Conservation (phyloP, 768 basidiomycete species). For the Guyanaporus albipodus region DNA sequence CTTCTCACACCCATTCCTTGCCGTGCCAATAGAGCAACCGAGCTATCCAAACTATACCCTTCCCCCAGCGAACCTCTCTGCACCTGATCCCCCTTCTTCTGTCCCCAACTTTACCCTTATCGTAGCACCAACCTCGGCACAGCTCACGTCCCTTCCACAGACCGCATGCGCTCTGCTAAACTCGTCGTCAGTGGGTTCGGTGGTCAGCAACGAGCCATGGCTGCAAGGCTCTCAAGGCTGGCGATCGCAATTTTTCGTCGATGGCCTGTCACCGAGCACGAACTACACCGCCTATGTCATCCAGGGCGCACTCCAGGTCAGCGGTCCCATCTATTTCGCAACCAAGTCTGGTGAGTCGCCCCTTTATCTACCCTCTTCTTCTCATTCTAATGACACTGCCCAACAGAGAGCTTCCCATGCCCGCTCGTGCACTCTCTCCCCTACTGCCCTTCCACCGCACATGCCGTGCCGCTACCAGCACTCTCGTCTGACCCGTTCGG, state of each 20-base stretch:
- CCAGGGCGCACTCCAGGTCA: constrained; percentile 51
- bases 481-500: constrained; percentile 39
- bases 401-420: constrained; percentile 59
- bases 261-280: constrained; percentile 54
- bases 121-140: constrained; percentile 46
- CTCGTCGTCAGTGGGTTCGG: constrained; percentile 35
- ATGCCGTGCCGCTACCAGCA: constrained; percentile 62
- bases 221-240: constrained; percentile 54
- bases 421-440: constrained; percentile 66
- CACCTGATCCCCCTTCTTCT: constrained; percentile 39
- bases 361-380: not conserved
- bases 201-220: constrained; percentile 51
- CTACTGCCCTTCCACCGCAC: constrained; percentile 69
- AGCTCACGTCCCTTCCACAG: constrained; percentile 42
- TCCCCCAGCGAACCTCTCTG: constrained; percentile 49
- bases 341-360: constrained; percentile 66
- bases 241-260: constrained; percentile 65
- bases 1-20: constrained; percentile 58
- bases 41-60: constrained; percentile 76
- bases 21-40: constrained; percentile 33
- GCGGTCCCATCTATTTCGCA: constrained; percentile 63
- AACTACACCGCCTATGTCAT: constrained; percentile 79
- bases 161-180: constrained; percentile 58
- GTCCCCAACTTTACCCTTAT: constrained; percentile 53
- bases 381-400: not conserved